Evolutionary conservation across 1,284 basidiomycete species (phyloP).

Genomic region (Tilletia setariae): DNA sequence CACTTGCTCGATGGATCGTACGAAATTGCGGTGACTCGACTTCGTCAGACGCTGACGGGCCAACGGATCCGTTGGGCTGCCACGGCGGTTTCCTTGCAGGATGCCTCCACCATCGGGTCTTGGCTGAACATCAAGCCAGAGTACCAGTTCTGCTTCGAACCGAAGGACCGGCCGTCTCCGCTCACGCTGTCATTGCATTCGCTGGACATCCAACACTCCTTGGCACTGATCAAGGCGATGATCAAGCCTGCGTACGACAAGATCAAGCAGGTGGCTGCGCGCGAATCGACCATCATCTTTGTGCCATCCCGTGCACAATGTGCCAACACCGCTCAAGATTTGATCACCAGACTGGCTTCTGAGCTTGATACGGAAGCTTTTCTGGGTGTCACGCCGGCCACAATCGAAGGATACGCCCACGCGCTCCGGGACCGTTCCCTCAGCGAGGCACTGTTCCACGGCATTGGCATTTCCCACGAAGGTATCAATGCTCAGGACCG

Average conservation of each 20-base stretch:
- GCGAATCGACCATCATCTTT: slow-evolving; percentile 70
- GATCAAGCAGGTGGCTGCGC: slow-evolving; percentile 59
- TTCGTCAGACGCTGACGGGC: background rate
- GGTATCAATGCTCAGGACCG: slow-evolving; percentile 70
- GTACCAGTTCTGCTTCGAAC: slow-evolving; percentile 72
- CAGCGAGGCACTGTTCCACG: slow-evolving; percentile 75
- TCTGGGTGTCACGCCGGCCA: slow-evolving; percentile 63
- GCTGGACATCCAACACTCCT: slow-evolving; percentile 82
- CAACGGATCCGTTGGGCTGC: slow-evolving; percentile 67
- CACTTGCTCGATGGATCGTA: slow-evolving; percentile 79
- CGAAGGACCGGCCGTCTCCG: slow-evolving; percentile 77
- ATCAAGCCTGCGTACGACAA: slow-evolving; percentile 75
- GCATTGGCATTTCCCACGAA: slow-evolving; percentile 83
- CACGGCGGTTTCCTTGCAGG: slow-evolving; percentile 72
- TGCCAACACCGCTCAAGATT: slow-evolving; percentile 70
- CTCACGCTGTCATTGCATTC: slow-evolving; percentile 69
- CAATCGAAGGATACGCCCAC: slow-evolving; percentile 64
- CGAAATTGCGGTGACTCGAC: slow-evolving; percentile 71
- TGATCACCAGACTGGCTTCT: slow-evolving; percentile 81
- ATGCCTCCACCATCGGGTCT: slow-evolving; percentile 72
- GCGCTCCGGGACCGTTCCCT: slow-evolving; percentile 68
- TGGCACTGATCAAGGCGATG: slow-evolving; percentile 85
- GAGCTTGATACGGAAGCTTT: slow-evolving; percentile 68
- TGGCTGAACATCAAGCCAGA: slow-evolving; percentile 74
- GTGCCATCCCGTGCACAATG: slow-evolving; percentile 83